Evolutionary conservation across 768 basidiomycete species (phyloP), one percentile per base, ranked within the genome.

Genomic region (Pisolithus marmoratus): DNA sequence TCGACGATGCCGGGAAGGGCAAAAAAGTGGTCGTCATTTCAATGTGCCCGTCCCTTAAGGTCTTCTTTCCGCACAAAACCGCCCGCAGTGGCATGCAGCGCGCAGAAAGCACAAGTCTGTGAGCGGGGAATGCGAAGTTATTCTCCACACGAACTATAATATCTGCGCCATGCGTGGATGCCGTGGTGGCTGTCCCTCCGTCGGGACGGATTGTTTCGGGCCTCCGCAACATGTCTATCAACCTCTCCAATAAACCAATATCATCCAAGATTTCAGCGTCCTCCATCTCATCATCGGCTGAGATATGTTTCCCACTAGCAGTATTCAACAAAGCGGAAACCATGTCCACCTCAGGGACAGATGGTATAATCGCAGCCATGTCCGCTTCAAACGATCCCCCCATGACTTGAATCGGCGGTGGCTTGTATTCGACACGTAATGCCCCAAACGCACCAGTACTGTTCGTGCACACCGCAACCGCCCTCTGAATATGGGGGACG

Each of bases 391-490:
- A 70, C 3, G 65, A 68, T 46, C 76, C 74, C 4, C 90, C 87
- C 0, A 63, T 61, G 6, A 87, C 58, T 0, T 63, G 63, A 45
- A 97, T 80, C 4, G 75, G 69, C 3, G 70, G 70, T 0, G 86
- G 82, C 37, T 70, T 70, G 48, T 82, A 86, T 58, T 94, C 91
- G 14, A 85, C 76, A 15, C 86, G 78, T 31, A 98, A 72, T 2
- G 90, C 94, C 2, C 84, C 93, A 65, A 90, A 94, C 0, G 90
- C 89, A 1, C 95, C 96, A 0, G 89, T 85, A 57, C 81, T 84
- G 58, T 90, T 96, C 12, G 89, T 85, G 48, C 84, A 87, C 5
- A 99, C 95, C 27, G 79, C 76, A 24, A 86, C 80, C 24, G 87
- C 82, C n/a, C 96, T 84, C 60, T 98, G 94, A 1, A 96, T 71